phyloP scores from a whole-genome alignment of 345 rosid species.

The Viola odorata region DNA sequence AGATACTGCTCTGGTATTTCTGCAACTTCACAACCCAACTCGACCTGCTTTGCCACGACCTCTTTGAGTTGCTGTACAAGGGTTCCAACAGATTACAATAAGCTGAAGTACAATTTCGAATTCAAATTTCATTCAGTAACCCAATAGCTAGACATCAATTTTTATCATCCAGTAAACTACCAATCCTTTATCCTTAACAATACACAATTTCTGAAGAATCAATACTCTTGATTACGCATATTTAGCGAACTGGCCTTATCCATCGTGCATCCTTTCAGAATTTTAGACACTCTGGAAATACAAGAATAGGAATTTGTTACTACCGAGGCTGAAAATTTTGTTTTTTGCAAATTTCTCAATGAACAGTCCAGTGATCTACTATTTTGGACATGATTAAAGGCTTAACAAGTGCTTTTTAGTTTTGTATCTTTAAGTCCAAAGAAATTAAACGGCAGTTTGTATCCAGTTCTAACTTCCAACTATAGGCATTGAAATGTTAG shows the following conservation, averaged over 20 bases:
- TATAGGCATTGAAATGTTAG: neutral
- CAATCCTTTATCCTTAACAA: neutral
- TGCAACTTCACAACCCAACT: slow-evolving; percentile 86
- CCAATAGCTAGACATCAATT: neutral
- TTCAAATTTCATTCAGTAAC: neutral
- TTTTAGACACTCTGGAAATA: no score
- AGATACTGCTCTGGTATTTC: slow-evolving; percentile 78
- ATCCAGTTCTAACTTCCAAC: neutral
- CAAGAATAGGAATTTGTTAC: no score
- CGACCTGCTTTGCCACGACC: slow-evolving; percentile 85
- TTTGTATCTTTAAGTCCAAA: neutral
- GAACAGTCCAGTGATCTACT: no score
- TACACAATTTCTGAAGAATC: neutral
- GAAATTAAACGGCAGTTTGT: neutral
- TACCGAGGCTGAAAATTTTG: no score
- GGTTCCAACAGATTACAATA: neutral
- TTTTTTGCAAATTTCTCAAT: no score
- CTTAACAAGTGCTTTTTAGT: neutral
- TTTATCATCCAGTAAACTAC: neutral
- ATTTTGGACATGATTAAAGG: no score
- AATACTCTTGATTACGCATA: neutral
- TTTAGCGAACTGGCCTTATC: neutral
- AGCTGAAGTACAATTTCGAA: neutral
- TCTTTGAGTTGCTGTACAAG: slow-evolving; percentile 75
- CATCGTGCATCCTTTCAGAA: neutral